These are phyloP conservation scores for Penicillium italicum DNA, from an alignment of 2,329 filamentous ascomycete species.

Conservation along the genomic window DNA sequence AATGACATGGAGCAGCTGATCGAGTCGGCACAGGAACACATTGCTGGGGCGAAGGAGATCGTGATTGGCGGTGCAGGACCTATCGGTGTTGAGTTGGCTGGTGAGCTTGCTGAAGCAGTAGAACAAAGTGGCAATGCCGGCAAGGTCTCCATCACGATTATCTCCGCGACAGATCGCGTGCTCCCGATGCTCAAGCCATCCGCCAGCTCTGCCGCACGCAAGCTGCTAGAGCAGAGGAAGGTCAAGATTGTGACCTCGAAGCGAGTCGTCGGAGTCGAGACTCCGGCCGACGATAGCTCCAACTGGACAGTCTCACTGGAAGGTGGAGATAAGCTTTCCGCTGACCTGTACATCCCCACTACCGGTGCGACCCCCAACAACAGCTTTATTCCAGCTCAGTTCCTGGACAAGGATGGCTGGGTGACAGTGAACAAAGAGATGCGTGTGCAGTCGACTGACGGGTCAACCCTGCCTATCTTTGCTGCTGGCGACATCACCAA, in stretches of 20 bases:
- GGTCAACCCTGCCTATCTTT: conserved; percentile 23
- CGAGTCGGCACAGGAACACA: conserved; percentile 32
- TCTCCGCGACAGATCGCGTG: conserved; percentile 31
- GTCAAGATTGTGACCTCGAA: conserved; percentile 43
- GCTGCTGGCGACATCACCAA: conserved; percentile 34
- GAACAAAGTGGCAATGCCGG: conserved; percentile 31
- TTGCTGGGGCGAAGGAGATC: conserved; percentile 42
- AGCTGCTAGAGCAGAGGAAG: conserved; percentile 46
- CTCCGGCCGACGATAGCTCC: conserved; percentile 28
- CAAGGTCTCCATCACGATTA: conserved; percentile 36
- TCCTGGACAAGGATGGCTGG: conserved; percentile 48
- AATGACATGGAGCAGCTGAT: conserved; percentile 36
- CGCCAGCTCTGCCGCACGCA: conserved; percentile 42
- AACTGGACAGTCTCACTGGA: conserved; percentile 44
- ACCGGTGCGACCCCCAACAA: conserved; percentile 53
- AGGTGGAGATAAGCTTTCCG: conserved; percentile 47
- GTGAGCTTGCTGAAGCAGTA: conserved; percentile 46
- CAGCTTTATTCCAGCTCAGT: conserved; percentile 47
- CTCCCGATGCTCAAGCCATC: conserved; percentile 29
- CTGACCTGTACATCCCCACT: conserved; percentile 54
- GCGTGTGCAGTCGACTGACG: conserved; percentile 20
- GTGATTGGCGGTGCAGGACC: conserved; percentile 50
- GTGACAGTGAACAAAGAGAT: conserved; percentile 46
- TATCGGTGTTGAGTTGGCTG: conserved; percentile 49
- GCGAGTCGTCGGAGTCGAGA: conserved; percentile 32